Evolutionary conservation across 495 filamentous ascomycete species (phyloP), one percentile per base, ranked within the genome.

Genomic region (Penicillium mononematosum): DNA sequence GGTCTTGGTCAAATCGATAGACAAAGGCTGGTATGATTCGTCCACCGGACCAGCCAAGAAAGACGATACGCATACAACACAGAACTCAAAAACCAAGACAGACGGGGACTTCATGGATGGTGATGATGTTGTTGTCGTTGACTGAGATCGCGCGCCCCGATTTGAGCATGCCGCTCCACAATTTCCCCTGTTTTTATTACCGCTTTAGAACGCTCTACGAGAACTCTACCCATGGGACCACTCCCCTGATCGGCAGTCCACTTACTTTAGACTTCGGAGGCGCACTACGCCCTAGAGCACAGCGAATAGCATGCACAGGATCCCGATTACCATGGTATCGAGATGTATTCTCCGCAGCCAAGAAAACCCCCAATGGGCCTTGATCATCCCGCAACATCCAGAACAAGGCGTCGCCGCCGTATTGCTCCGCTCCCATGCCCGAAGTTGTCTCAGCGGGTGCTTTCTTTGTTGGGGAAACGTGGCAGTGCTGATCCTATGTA

Each of bases 1-100:
- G 48, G 71, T 85, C 63, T 63, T 84, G 48, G 72, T 76, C n/a
- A 61, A 61, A n/a, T 81, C 75, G 50, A 60, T 81, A 14, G 79
- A 80, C 57, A 70, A 68, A 47, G 70, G 71, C 8, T 73, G 71
- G 61, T 81, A 78, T 45, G 67, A 60, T 17, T 63, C 64, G 19
- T 67, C 72, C 22, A 66, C 62, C 16, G 66, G 61, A 20, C 68
- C 65, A 45, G 45, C 60, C 31, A 61, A 72, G 54, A 54, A 54
- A 51, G 48, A 61, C 10, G 27, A 52, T 29, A 50, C 63, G 47
- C 7, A 53, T 5, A 32, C 14, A 39, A 22, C 25, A 16, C 25
- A 20, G 39, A 55, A 51, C 46, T 51, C 57, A 25, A 34, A 61
- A 39, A 16, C 45, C 22, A 56, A 56, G 47, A 12, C 58, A 20